Base-by-base conservation (phyloP, 371 early-diverging fungal species). In the Polyrhizophydium stewartii region DNA sequence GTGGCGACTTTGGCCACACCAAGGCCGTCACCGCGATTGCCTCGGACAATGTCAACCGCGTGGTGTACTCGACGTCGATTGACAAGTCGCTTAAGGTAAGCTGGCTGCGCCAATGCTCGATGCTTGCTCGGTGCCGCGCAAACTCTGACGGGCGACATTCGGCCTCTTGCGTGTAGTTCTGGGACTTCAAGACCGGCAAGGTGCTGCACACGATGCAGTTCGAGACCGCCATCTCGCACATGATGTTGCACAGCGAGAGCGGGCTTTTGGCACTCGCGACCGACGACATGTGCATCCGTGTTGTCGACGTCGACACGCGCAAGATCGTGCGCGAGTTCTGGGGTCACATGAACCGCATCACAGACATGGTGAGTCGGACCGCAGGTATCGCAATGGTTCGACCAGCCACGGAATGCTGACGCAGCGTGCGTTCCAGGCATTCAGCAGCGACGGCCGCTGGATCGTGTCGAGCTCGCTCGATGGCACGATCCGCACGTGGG, bases 371-470 rank as follows among this genome's bases (percentile, higher is more conserved):
- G 79, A 64, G 69, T 52, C 19, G 16, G 50, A 49, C 9, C 21
- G 21, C 24, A 21, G 28, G 9, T n/a, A 6, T 52, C 61, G 33
- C 49, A n/a, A 16, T 67, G 0, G 13, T 38, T n/a, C n/a, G n/a
- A n/a, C n/a, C n/a, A n/a, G n/a, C n/a, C n/a, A n/a, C n/a, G n/a
- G n/a, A 33, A 32, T n/a, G n/a, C n/a, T 43, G 43, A 25, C 19
- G 50, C 25, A 12, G 7, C 50, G 25, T 27, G 17, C 16, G n/a
- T 19, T 37, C 30, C 66, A 89, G 87, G 74, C 87, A 1, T 92
- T 96, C 70, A 90, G 89, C 64, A 90, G 89, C 13, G 97, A 97
- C 70, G 92, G 93, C 56, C 86, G 96, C 58, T 92, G 94, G 94
- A 77, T 98, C 19, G 85, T 96, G 22, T 87, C 92, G 0, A 70